These are phyloP conservation scores for Symbiodinium pilosum DNA, from an alignment of 73 alveolate genomes.

Conservation along the genomic window DNA sequence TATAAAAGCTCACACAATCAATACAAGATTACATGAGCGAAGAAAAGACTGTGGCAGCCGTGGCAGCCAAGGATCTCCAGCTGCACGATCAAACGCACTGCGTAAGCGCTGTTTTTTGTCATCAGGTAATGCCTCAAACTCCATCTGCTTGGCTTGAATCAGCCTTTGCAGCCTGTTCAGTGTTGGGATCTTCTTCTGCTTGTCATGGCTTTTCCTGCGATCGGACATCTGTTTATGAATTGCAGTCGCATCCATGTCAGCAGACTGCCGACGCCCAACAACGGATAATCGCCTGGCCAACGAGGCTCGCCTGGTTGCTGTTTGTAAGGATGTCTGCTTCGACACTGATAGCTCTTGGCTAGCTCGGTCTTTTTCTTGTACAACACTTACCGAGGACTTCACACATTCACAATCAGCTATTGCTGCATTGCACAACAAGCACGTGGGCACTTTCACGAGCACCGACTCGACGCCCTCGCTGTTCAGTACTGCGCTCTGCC, in stretches of 20 bases:
- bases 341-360: background rate
- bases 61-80: background rate
- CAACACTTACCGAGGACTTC: background rate
- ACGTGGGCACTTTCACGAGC: background rate
- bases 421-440: background rate
- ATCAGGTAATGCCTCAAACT: conserved; percentile 42
- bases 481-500: background rate
- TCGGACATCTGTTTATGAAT: background rate
- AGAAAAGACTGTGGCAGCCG: background rate
- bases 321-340: background rate
- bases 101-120: background rate
- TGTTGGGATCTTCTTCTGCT: conserved; percentile 13
- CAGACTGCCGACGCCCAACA: background rate
- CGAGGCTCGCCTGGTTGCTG: conserved; percentile 19
- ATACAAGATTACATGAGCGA: background rate
- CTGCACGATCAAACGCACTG: conserved; percentile 35
- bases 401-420: background rate
- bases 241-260: background rate
- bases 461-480: background rate
- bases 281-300: conserved; percentile 37
- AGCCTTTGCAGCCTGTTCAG: conserved; percentile 45
- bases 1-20: background rate
- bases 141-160: conserved; percentile 40
- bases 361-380: background rate
- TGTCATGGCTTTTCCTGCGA: background rate